phyloP scores from a whole-genome alignment of 2,329 filamentous ascomycete species.

The Botrytis squamosa region DNA sequence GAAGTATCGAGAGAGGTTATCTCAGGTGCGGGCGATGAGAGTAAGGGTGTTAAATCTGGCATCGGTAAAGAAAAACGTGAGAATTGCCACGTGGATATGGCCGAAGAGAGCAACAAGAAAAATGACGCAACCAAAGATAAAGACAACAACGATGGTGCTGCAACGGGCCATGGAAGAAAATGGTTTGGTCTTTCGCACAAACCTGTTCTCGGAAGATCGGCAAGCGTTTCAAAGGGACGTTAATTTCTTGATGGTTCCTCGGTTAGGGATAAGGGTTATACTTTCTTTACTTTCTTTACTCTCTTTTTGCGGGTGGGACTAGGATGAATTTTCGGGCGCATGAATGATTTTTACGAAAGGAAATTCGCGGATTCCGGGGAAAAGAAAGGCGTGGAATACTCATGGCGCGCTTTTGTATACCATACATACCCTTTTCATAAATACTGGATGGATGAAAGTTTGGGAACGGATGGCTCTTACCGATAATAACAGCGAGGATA shows the following conservation, averaged over 20 bases:
- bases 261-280: background rate
- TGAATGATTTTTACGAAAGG: background rate
- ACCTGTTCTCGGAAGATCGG: constrained; percentile 2
- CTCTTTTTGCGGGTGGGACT: background rate
- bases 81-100: constrained; percentile 13
- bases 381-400: background rate
- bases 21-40: background rate
- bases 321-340: background rate
- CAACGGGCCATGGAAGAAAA: constrained; percentile 20
- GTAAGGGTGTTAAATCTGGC: background rate
- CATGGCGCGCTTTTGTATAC: constrained; percentile 16
- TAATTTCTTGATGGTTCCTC: background rate
- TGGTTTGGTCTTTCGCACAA: constrained; percentile 27
- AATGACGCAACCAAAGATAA: background rate
- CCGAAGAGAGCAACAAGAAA: constrained; percentile 10
- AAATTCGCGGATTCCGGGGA: background rate
- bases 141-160: background rate
- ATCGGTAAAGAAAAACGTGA: constrained; percentile 15
- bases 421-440: background rate
- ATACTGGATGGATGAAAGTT: background rate
- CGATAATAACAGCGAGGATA: background rate
- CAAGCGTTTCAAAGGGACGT: constrained; percentile 3
- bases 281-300: background rate
- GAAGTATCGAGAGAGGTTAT: background rate
- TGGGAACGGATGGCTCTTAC: background rate